These are phyloP conservation scores for Catharanthus roseus DNA, from an alignment of 257 asterid genomes.

Conservation along the genomic window DNA sequence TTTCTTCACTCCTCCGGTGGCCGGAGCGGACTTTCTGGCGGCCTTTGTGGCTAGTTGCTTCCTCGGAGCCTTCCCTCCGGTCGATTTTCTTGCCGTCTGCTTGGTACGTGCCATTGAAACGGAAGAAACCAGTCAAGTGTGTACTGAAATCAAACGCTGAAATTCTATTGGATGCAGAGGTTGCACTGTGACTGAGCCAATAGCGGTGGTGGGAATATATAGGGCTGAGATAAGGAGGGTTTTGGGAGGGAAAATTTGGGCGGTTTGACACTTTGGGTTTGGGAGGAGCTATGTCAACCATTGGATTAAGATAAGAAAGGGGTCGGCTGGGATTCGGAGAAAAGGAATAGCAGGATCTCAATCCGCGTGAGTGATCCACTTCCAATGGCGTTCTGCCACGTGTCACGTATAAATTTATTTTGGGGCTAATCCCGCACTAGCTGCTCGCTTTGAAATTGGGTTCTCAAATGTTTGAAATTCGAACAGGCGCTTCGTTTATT, in stretches of 20 bases:
- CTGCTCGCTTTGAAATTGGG: no score
- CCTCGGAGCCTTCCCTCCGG: conserved; percentile 22
- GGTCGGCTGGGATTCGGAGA: neutral
- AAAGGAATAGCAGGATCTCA: neutral
- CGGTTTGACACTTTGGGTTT: neutral
- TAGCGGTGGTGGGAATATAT: neutral
- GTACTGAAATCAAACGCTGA: no score
- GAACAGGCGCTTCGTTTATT: no score
- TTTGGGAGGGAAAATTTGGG: neutral
- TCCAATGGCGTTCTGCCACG: neutral
- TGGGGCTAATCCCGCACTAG: no score
- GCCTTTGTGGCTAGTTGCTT: conserved; percentile 23
- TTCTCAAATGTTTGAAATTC: no score
- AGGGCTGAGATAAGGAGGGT: neutral
- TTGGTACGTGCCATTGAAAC: conserved; percentile 16
- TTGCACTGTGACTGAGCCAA: neutral
- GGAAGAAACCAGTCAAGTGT: neutral
- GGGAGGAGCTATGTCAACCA: neutral
- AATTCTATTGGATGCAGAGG: neutral
- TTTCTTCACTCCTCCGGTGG: conserved; percentile 23
- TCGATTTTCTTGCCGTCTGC: conserved; percentile 18
- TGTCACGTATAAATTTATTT: neutral
- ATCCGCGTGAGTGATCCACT: neutral
- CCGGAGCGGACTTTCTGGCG: conserved; percentile 20
- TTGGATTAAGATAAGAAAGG: neutral